phyloP scores from a whole-genome alignment of 257 asterid genomes.

The Cruciata laevipes region DNA sequence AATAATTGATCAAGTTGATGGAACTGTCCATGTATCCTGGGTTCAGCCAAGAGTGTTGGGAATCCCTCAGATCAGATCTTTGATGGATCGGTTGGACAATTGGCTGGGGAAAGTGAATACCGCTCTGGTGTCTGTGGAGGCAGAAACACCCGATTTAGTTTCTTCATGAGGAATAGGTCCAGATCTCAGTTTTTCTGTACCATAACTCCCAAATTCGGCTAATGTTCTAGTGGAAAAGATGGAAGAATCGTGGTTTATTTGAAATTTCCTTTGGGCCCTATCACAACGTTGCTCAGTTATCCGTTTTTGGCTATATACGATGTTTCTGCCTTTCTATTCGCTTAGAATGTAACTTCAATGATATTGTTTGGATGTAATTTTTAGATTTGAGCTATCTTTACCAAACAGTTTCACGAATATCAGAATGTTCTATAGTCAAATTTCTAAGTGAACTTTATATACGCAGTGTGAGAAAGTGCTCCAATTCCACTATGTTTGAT shows the following conservation, averaged over 20 bases:
- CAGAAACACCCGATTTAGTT: constrained; percentile 93
- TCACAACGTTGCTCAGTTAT: neutral
- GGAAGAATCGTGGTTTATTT: neutral
- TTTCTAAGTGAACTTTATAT: neutral
- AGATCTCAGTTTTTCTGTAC: constrained; percentile 18
- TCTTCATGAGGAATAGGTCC: constrained; percentile 41
- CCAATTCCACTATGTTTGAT: neutral
- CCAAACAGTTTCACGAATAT: neutral
- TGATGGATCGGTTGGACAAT: constrained; percentile 69
- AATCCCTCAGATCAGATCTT: constrained; percentile 70
- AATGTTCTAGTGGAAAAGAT: constrained; percentile 6
- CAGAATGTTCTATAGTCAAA: neutral
- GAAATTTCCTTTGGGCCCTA: constrained; percentile 8
- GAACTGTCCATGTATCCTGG: constrained; percentile 84
- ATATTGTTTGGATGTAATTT: neutral
- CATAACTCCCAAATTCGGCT: constrained; percentile 14
- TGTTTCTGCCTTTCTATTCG: neutral
- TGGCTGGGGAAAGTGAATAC: constrained; percentile 91
- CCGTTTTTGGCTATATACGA: neutral
- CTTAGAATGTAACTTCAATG: neutral
- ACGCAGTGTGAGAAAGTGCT: neutral
- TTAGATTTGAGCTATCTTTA: neutral
- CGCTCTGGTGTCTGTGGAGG: constrained; percentile 85
- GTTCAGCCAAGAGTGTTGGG: constrained; percentile 97
- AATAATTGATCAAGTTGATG: constrained; percentile 87